These are phyloP conservation scores for Leptographium flavum DNA, from an alignment of 2,329 filamentous ascomycete genomes.

Conservation along the genomic window DNA sequence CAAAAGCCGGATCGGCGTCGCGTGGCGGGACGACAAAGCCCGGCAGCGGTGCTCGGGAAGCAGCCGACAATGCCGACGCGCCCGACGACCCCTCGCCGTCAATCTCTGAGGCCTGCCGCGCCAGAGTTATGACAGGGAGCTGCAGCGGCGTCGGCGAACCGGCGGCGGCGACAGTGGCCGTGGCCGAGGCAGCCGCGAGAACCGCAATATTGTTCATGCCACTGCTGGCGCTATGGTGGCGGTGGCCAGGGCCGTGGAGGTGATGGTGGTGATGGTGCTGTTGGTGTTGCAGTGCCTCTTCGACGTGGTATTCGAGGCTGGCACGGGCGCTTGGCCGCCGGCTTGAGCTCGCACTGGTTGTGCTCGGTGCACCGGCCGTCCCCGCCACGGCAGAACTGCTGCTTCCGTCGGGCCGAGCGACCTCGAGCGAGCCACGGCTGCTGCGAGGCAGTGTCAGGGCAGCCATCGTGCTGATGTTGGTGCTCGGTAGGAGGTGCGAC, in stretches of 20 bases:
- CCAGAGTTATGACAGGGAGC: not conserved
- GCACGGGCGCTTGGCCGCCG: constrained; percentile 5
- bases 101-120: not conserved
- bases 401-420: not conserved
- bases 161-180: not conserved
- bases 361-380: not conserved
- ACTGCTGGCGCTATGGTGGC: not conserved
- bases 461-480: not conserved
- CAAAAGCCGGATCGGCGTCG: not conserved
- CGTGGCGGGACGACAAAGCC: constrained; percentile 1
- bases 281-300: not conserved
- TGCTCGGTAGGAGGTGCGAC: too few species aligned
- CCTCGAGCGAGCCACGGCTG: not conserved
- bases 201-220: constrained; percentile 5
- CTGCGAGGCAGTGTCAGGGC: not conserved
- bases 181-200: constrained; percentile 6
- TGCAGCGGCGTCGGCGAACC: constrained; percentile 1
- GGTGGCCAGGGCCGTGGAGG: not conserved
- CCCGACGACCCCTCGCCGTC: not conserved
- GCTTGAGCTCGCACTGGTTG: constrained; percentile 5
- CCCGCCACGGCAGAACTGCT: not conserved
- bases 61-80: not conserved
- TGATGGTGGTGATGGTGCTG: not conserved
- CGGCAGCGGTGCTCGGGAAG: not conserved
- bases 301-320: not conserved